Evolutionary conservation across 1,284 basidiomycete genomes (phyloP).

Genomic region (Peniophora sp.): DNA sequence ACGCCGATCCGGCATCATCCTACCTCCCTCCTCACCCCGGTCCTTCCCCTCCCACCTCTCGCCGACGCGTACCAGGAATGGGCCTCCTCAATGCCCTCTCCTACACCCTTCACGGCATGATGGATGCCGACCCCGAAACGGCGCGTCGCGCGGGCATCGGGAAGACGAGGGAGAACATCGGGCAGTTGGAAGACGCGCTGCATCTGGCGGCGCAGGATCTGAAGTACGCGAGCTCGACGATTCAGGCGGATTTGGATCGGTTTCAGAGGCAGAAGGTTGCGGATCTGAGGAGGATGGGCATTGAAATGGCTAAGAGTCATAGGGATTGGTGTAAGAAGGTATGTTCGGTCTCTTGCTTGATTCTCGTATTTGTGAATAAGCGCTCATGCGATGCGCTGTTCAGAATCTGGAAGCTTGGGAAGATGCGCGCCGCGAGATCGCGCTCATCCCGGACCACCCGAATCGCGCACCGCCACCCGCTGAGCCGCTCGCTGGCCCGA

Average conservation of each 20-base stretch:
- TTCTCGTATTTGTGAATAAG: conserved; percentile 5
- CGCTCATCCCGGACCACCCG: conserved; percentile 83
- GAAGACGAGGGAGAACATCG: conserved; percentile 88
- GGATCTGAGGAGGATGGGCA: conserved; percentile 87
- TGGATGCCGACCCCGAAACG: conserved; percentile 97
- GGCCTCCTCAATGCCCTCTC: conserved; percentile 89
- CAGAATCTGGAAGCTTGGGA: conserved; percentile 98
- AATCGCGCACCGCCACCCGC: conserved; percentile 49
- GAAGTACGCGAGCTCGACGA: conserved; percentile 91
- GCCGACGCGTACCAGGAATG: conserved; percentile 64
- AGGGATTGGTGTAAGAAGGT: conserved; percentile 95
- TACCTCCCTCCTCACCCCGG: conserved; percentile 71
- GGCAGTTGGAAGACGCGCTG: conserved; percentile 84
- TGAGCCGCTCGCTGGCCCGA: conserved; percentile 21
- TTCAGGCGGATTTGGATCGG: conserved; percentile 95
- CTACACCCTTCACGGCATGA: conserved; percentile 94
- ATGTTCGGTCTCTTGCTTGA: conserved; percentile 12
- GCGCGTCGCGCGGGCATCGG: conserved; percentile 89
- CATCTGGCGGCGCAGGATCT: conserved; percentile 88
- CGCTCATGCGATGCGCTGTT: conserved; percentile 7
- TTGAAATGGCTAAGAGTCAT: conserved; percentile 85
- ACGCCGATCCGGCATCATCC: conserved; percentile 26
- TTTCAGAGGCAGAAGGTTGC: conserved; percentile 99
- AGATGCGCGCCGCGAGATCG: conserved; percentile 87
- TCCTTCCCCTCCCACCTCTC: conserved; percentile 40